Conservation (phyloP, 805 yeast genomes). For the Saturnispora bothae region DNA sequence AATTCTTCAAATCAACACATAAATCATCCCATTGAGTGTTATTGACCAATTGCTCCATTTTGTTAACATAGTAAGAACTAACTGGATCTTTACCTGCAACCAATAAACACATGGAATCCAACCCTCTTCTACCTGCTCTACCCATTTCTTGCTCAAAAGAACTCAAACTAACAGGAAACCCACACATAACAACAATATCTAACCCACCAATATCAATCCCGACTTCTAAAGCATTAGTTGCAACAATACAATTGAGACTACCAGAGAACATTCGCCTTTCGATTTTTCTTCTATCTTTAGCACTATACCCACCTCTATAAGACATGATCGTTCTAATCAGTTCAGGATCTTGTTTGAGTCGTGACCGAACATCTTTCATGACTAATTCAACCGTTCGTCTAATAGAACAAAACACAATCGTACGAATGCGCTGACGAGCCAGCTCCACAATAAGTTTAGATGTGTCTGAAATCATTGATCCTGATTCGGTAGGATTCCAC, state of each 20-base stretch:
- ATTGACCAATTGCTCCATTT: slow-evolving; percentile 50
- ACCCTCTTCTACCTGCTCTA: slow-evolving; percentile 84
- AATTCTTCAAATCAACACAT: slow-evolving; percentile 50
- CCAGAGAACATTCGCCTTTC: slow-evolving; percentile 90
- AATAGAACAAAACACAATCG: slow-evolving; percentile 84
- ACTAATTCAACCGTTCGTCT: slow-evolving; percentile 78
- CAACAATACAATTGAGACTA: slow-evolving; percentile 70
- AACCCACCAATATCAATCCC: slow-evolving; percentile 92
- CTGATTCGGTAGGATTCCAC: slow-evolving; percentile 79
- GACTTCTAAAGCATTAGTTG: slow-evolving; percentile 90
- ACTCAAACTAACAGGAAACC: slow-evolving; percentile 81
- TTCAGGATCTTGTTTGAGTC: slow-evolving; percentile 36
- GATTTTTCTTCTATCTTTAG: slow-evolving; percentile 74
- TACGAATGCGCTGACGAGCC: slow-evolving; percentile 53
- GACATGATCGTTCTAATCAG: slow-evolving; percentile 67
- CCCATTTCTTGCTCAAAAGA: slow-evolving; percentile 95
- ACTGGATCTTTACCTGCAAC: slow-evolving; percentile 78
- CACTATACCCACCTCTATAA: slow-evolving; percentile 91
- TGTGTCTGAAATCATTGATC: slow-evolving; percentile 63
- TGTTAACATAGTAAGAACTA: slow-evolving; percentile 71
- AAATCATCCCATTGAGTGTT: slow-evolving; percentile 43
- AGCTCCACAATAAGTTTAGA: slow-evolving; percentile 64
- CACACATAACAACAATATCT: slow-evolving; percentile 87
- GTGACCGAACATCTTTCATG: slow-evolving; percentile 70
- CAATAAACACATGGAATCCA: slow-evolving; percentile 75